Conservation (phyloP, 495 filamentous ascomycete genomes). For the Chaetomium cochliodes region DNA sequence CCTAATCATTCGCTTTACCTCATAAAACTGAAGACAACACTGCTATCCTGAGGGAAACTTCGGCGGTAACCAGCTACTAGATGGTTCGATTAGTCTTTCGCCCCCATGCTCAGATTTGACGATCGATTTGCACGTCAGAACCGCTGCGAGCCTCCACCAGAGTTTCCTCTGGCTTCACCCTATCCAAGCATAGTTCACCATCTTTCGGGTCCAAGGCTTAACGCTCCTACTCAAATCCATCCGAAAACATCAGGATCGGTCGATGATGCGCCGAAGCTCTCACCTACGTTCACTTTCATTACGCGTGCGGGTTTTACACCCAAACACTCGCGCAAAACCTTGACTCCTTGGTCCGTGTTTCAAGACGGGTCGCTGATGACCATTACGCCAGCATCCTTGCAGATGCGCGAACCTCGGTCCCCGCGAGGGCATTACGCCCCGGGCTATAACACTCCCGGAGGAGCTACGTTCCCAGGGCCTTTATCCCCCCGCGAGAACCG, state of each 20-base stretch:
- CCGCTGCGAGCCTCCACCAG: constrained; percentile 69
- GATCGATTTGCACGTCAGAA: constrained; percentile 77
- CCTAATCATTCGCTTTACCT: constrained; percentile 79
- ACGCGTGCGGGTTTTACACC: constrained; percentile 65
- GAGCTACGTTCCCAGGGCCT: constrained; percentile 59
- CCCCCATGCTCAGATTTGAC: constrained; percentile 63
- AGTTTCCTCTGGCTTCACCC: constrained; percentile 76
- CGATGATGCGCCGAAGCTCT: constrained; percentile 61
- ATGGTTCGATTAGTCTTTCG: constrained; percentile 71
- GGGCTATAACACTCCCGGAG: constrained; percentile 61
- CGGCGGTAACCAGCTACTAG: constrained; percentile 67
- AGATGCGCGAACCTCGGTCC: constrained; percentile 33
- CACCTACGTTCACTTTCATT: constrained; percentile 66
- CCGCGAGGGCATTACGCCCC: constrained; percentile 23
- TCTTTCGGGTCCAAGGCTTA: constrained; percentile 71
- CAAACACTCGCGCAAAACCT: constrained; percentile 68
- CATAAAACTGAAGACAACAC: constrained; percentile 71
- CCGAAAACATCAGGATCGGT: constrained; percentile 72
- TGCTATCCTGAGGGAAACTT: constrained; percentile 77
- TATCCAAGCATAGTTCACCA: constrained; percentile 70
- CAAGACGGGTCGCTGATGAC: constrained; percentile 44
- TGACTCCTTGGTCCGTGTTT: constrained; percentile 75
- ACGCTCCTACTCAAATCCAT: constrained; percentile 78
- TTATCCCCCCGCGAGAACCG: constrained; percentile 43
- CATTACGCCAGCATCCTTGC: constrained; percentile 65